Base-by-base conservation (phyloP, 129 eudicot genomes). In the Heracleum sosnowskyi region DNA sequence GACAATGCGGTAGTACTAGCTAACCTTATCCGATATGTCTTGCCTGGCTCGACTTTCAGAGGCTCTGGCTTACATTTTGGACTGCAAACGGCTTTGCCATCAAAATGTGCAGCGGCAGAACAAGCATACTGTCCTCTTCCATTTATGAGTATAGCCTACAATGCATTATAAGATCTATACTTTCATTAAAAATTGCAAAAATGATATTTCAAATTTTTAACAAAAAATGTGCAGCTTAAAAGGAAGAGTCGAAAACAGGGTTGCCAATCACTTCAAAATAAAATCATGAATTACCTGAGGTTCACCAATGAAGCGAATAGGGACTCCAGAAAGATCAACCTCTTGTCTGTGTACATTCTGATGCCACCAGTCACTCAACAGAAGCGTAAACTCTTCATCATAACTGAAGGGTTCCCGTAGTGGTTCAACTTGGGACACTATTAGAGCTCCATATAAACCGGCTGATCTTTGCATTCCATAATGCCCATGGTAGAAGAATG, bases 401-500 rank as follows among this genome's bases (percentile, higher is more conserved):
- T n/a, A n/a, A n/a, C n/a, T n/a, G n/a, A n/a, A n/a, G n/a, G n/a
- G n/a, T n/a, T n/a, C n/a, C n/a, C n/a, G n/a, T n/a, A n/a, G n/a
- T n/a, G n/a, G n/a, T n/a, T n/a, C n/a, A n/a, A n/a, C n/a, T n/a
- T n/a, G n/a, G n/a, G n/a, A n/a, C n/a, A n/a, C n/a, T n/a, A n/a
- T n/a, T n/a, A n/a, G n/a, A n/a, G n/a, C n/a, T n/a, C n/a, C n/a
- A n/a, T n/a, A n/a, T n/a, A n/a, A n/a, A n/a, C n/a, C n/a, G n/a
- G n/a, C n/a, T n/a, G n/a, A n/a, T n/a, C n/a, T n/a, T n/a, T n/a
- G n/a, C n/a, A n/a, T n/a, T n/a, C n/a, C 98, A 93, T 93, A 93
- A 78, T 93, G 98, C 78, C 98, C 98, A 81, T 93, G 98, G 84
- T 91, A 93, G 73, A 93, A 93, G 76, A 86, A 89, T 85, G 98